These are phyloP conservation scores for Kwoniella sp. DNA, from an alignment of 768 basidiomycete species.

Conservation along the genomic window DNA sequence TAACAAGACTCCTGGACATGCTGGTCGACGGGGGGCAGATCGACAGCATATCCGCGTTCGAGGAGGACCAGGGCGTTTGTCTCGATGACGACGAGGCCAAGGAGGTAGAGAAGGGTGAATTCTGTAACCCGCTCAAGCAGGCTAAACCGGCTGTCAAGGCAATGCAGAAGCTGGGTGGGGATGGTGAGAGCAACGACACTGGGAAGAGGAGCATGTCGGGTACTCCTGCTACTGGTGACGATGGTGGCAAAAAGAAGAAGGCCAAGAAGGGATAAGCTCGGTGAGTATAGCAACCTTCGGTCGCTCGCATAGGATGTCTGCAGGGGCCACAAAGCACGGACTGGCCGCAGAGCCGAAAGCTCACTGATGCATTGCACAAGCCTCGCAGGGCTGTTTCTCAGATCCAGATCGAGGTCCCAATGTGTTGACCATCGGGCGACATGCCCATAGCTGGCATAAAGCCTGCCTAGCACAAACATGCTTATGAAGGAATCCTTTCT, in stretches of 20 bases:
- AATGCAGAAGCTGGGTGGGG: neutral
- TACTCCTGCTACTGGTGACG: neutral
- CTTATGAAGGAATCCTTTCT: too few species aligned
- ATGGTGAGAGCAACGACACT: too few species aligned
- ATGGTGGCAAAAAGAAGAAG: constrained; percentile 29
- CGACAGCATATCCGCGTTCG: constrained; percentile 61
- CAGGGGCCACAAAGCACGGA: too few species aligned
- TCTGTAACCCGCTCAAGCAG: constrained; percentile 53
- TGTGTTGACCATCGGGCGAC: too few species aligned
- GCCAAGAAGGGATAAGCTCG: constrained; percentile 20
- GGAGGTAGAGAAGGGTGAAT: constrained; percentile 61
- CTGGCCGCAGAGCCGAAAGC: too few species aligned
- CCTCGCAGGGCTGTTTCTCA: too few species aligned
- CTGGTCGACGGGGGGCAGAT: constrained; percentile 66
- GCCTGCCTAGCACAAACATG: too few species aligned
- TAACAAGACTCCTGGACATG: constrained; percentile 76
- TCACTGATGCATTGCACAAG: too few species aligned
- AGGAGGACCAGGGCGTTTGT: constrained; percentile 78
- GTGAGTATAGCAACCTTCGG: neutral
- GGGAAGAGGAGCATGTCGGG: neutral
- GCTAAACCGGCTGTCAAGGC: neutral
- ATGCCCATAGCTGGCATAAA: too few species aligned
- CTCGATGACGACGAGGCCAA: constrained; percentile 68
- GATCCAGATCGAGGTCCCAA: too few species aligned
- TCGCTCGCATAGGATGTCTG: neutral